These are phyloP conservation scores for Eucalyptus guilfoylei DNA, from an alignment of 345 rosid species.

Conservation along the genomic window DNA sequence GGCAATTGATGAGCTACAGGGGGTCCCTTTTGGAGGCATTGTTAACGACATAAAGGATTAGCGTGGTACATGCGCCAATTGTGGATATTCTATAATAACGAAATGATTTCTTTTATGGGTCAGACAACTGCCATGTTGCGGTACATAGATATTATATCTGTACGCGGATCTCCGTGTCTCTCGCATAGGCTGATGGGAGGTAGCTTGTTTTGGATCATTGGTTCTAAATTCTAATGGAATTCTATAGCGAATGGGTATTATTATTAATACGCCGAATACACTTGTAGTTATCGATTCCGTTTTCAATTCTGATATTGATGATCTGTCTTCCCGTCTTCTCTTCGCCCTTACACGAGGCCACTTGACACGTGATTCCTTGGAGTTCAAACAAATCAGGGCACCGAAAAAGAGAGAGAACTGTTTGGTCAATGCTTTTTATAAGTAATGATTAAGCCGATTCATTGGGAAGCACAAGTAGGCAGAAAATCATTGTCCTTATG, in stretches of 20 bases:
- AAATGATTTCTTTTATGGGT: not conserved
- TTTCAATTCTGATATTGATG: not conserved
- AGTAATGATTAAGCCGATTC: not conserved
- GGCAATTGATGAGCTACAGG: not conserved
- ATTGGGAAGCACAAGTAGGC: not conserved
- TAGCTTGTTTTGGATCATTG: not conserved
- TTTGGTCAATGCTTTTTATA: not conserved
- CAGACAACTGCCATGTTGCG: not conserved
- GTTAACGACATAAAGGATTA: not conserved
- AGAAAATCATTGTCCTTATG: not conserved
- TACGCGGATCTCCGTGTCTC: not conserved
- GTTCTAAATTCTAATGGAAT: not conserved
- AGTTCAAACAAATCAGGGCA: not conserved
- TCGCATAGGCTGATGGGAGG: accelerated
- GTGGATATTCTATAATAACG: not conserved
- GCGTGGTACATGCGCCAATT: not conserved
- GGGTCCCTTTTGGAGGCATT: not conserved
- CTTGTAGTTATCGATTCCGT: not conserved
- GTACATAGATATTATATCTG: not conserved
- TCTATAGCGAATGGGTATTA: not conserved
- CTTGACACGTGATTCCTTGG: not conserved
- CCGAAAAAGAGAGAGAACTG: not conserved
- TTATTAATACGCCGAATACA: not conserved
- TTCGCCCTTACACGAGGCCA: not conserved
- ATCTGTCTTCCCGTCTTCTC: not conserved